A percentile compares a stretch with the other conserved stretches of the same genome.
Conservation (phyloP, 208 protist genomes). For the Porcisia deanei region DNA sequence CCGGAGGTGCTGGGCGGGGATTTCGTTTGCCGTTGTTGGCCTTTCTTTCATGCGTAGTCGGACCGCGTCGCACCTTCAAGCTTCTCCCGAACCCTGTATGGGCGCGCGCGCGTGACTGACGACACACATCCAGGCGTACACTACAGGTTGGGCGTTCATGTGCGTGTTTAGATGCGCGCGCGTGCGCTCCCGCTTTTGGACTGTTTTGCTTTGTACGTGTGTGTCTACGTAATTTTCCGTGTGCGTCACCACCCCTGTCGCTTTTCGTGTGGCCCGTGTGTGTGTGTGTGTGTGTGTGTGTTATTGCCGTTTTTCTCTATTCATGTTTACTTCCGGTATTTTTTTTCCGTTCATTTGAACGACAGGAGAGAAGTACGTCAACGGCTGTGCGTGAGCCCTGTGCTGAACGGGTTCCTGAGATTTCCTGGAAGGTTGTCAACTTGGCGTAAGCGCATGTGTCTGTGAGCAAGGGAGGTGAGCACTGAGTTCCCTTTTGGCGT, state of each 20-base stretch:
- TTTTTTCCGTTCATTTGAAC: not conserved
- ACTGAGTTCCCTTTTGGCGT: conserved; percentile 5
- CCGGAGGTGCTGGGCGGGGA: not conserved
- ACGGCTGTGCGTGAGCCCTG: not conserved
- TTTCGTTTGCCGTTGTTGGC: not conserved
- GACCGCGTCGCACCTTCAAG: not conserved
- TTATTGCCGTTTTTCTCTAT: not conserved
- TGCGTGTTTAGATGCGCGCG: not conserved
- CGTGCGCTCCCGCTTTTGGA: not conserved
- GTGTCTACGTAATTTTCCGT: not conserved
- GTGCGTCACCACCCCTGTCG: too few relatives aligned
- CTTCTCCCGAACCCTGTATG: not conserved
- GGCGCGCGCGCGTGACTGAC: not conserved
- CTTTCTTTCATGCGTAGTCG: not conserved
- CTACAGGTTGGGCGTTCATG: not conserved
- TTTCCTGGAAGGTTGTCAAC: not conserved
- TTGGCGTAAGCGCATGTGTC: not conserved
- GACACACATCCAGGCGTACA: not conserved
- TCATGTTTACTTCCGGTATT: not conserved
- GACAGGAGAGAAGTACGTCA: not conserved
- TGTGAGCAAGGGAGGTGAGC: not conserved
- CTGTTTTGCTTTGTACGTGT: not conserved
- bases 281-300: not conserved
- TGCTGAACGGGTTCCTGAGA: not conserved
- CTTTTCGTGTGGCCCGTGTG: too few relatives aligned